Evolutionary conservation across 495 filamentous ascomycete genomes (phyloP).

Genomic region (Aspergillus haitiensis): DNA sequence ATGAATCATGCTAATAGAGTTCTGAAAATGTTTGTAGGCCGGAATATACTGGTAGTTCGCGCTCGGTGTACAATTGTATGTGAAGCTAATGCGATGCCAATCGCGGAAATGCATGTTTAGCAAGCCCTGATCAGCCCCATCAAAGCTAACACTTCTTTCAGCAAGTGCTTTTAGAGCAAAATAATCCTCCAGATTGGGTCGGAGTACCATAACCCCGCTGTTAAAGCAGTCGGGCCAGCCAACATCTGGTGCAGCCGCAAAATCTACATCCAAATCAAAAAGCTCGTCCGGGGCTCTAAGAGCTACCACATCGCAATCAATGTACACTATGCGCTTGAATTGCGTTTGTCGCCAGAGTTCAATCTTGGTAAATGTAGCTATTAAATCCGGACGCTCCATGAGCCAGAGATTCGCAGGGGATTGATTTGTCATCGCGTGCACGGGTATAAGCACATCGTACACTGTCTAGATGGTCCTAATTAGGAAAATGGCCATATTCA

Average conservation of each 20-base stretch:
- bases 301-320: constrained; percentile 88
- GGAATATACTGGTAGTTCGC: constrained; percentile 94
- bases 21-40: constrained; percentile 89
- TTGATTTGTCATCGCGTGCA: constrained; percentile 71
- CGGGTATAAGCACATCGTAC: constrained; percentile 87
- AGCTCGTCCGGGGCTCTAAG: constrained; percentile 90
- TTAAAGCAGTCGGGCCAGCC: constrained; percentile 99
- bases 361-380: constrained; percentile 94
- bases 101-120: constrained; percentile 91
- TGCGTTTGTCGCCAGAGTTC: constrained; percentile 89
- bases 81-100: constrained; percentile 88
- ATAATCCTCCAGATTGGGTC: constrained; percentile 84
- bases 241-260: constrained; percentile 91
- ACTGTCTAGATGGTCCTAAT: constrained; percentile 55
- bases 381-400: constrained; percentile 87
- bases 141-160: constrained; percentile 84
- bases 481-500: constrained; percentile 8
- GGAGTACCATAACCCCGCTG: constrained; percentile 88
- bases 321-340: constrained; percentile 85
- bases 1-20: constrained; percentile 82
- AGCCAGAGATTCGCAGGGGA: constrained; percentile 81
- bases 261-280: constrained; percentile 70
- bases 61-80: constrained; percentile 94
- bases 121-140: constrained; percentile 95
- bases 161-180: constrained; percentile 81